A percentile compares a stretch with the other conserved stretches of the same genome.
phyloP scores from a whole-genome alignment of 2,329 filamentous ascomycete genomes.

The Hyphodiscus sp. region DNA sequence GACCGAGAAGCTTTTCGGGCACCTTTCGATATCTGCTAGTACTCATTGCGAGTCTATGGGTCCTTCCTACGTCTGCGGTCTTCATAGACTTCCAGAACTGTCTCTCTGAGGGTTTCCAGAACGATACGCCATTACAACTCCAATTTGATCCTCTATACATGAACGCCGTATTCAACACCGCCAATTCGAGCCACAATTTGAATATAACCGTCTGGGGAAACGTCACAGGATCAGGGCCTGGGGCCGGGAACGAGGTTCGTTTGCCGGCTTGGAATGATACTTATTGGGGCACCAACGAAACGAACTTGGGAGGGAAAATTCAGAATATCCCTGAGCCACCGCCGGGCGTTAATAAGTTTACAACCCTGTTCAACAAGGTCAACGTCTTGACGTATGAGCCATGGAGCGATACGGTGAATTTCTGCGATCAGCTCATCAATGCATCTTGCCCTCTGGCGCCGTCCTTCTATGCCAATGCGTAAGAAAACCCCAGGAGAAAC shows the following conservation, averaged over 20 bases:
- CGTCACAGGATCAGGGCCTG: conserved; percentile 61
- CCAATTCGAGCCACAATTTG: conserved; percentile 55
- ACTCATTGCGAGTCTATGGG: conserved; percentile 20
- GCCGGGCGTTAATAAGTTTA: conserved; percentile 45
- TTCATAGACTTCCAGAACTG: conserved; percentile 81
- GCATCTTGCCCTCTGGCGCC: conserved; percentile 70
- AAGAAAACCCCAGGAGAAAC: conserved; percentile 17
- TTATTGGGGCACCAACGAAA: conserved; percentile 52
- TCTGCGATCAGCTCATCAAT: conserved; percentile 60
- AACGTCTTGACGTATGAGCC: conserved; percentile 74
- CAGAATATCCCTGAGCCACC: conserved; percentile 40
- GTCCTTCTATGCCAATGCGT: conserved; percentile 55
- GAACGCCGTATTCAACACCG: conserved; percentile 65
- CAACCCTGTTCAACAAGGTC: conserved; percentile 67
- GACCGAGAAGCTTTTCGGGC: conserved; percentile 5
- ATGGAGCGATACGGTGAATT: conserved; percentile 48
- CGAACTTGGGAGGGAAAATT: conserved; percentile 67
- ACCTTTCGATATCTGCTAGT: conserved; percentile 18
- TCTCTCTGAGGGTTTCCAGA: conserved; percentile 55
- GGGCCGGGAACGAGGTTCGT: conserved; percentile 33
- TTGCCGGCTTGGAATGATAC: conserved; percentile 56
- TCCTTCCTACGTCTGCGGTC: conserved; percentile 49
- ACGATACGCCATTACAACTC: conserved; percentile 51
- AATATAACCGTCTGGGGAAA: conserved; percentile 84
- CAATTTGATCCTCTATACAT: conserved; percentile 76